phyloP scores from a whole-genome alignment of 768 basidiomycete species.

The Lepiota brunneoincarnata region DNA sequence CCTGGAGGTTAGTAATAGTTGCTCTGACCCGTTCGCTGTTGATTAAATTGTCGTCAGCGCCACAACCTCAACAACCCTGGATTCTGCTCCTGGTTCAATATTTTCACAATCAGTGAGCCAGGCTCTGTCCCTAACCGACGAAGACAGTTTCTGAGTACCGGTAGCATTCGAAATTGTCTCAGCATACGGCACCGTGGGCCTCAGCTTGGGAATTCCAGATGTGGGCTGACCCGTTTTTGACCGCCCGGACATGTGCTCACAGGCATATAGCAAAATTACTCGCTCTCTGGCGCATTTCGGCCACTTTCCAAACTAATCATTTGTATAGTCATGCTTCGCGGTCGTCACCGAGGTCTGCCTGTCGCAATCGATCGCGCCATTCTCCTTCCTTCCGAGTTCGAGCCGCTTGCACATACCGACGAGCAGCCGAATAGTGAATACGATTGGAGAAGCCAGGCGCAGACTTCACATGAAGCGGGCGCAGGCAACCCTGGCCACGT shows the following conservation, averaged over 20 bases:
- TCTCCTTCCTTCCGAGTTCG: conserved; percentile 69
- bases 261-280: conserved; percentile 67
- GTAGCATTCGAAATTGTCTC: conserved; percentile 86
- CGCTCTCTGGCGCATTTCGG: conserved; percentile 74
- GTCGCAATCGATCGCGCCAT: conserved; percentile 88
- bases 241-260: background rate
- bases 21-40: background rate
- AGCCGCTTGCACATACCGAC: conserved; percentile 19
- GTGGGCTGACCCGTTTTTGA: conserved; percentile 39
- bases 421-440: background rate
- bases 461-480: background rate
- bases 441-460: conserved; percentile 3
- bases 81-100: conserved; percentile 73
- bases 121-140: conserved; percentile 2
- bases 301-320: conserved; percentile 87
- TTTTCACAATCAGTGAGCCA: conserved; percentile 71
- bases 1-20: conserved; percentile 63
- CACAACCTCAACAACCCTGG: conserved; percentile 51
- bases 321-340: conserved; percentile 89
- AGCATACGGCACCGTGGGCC: conserved; percentile 85
- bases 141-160: background rate
- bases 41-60: conserved; percentile 37
- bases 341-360: conserved; percentile 85
- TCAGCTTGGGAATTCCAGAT: conserved; percentile 83
- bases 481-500: background rate